Base-by-base conservation (phyloP, 1,284 basidiomycete species). In the Peniophora sp. region DNA sequence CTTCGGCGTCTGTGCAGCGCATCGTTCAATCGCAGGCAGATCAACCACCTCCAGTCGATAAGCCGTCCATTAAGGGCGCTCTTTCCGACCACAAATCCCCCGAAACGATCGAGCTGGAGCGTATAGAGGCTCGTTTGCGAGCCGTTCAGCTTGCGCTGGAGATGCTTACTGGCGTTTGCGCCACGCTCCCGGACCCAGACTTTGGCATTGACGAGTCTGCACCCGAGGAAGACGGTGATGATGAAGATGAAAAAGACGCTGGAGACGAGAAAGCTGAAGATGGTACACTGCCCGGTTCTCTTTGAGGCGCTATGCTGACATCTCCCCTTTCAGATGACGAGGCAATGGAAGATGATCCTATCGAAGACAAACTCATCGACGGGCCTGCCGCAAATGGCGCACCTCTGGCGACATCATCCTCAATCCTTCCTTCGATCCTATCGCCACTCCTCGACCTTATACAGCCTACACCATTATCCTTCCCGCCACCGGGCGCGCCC, bases 141-240 rank as follows among this genome's bases (percentile, higher is more conserved):
- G 87, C 88, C 2, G 74, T 91, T 8, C 84, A 88, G 55, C 75
- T 93, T 34, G 80, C 87, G 17, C 73, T 97, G 32, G 93, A 97
- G 68, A 81, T 96, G 48, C 67, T 96, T 56, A 94, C 91, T 0
- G 85, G 85, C 27, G 74, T 80, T n/a, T 95, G 90, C 62, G 92
- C 91, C n/a, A 88, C 85, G 10, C 68, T 95, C 32, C 87, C 91
- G 20, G 90, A 94, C 60, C 79, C 83, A 46, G 72, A 79, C 52
- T 65, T 71, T 42, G 62, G 3, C 37, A 15, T 20, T 8, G 66
- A 64, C 56, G 71, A 71, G 41, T 69, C 68, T 47, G 69, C 70
- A 41, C 62, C 68, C 18, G 59, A 57, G 55, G 52, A 51, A 47
- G 36, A 12, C 24, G 61, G 58, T 32, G 51, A 51, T 12, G 53